A percentile compares a stretch with the other conserved stretches of the same genome.
Evolutionary conservation across 1,284 basidiomycete species (phyloP).

Genomic region (Austropuccinia psidii): DNA sequence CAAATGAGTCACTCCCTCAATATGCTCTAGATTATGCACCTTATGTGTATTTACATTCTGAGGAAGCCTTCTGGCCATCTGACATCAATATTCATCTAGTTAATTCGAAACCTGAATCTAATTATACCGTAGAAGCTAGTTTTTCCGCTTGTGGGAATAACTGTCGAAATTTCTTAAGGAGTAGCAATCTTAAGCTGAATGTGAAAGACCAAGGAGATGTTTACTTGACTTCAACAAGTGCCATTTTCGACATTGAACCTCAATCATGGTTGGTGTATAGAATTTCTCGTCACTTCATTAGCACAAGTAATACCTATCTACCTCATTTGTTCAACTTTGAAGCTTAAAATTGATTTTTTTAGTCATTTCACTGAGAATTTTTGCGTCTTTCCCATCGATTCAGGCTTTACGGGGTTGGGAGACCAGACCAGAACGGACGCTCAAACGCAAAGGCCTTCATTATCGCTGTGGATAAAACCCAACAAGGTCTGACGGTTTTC

Average conservation of each 20-base stretch:
- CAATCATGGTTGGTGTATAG: background rate
- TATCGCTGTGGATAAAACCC: conserved; percentile 26
- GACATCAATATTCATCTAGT: background rate
- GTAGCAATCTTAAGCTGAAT: background rate
- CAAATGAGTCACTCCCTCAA: conserved; percentile 14
- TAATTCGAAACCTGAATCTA: conserved; percentile 8
- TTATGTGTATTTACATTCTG: conserved; percentile 22
- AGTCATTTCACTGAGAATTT: background rate
- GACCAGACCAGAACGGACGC: background rate
- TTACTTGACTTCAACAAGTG: background rate
- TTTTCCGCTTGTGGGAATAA: background rate
- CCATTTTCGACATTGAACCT: background rate
- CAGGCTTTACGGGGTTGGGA: conserved; percentile 25
- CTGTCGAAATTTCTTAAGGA: background rate
- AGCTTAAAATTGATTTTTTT: background rate
- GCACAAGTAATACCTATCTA: too few relatives aligned
- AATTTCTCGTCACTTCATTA: too few relatives aligned
- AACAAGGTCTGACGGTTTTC: conserved; percentile 32
- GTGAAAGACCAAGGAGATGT: background rate
- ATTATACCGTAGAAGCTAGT: background rate
- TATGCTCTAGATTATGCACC: conserved; percentile 19
- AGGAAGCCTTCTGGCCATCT: conserved; percentile 19
- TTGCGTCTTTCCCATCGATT: background rate
- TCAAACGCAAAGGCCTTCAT: conserved; percentile 11
- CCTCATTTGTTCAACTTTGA: background rate